phyloP scores from a whole-genome alignment of 495 filamentous ascomycete species.

The Letharia lupina region DNA sequence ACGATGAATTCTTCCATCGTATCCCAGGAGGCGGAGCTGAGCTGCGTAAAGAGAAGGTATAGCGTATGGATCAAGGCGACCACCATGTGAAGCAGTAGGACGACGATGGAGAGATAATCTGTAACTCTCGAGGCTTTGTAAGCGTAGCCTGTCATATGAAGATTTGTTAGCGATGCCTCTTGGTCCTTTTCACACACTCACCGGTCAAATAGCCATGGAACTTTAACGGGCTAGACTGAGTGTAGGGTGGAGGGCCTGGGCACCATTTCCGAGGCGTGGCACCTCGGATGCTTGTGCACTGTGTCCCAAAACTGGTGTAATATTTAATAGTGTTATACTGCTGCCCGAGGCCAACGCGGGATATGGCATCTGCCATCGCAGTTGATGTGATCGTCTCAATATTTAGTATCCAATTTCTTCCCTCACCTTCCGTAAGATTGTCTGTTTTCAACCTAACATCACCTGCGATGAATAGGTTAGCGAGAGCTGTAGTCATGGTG shows the following conservation, averaged over 20 bases:
- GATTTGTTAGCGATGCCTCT: background rate
- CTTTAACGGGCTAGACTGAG: background rate
- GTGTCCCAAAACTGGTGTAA: background rate
- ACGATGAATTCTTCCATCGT: slow-evolving; percentile 11
- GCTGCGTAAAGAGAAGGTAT: background rate
- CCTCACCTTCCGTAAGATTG: background rate
- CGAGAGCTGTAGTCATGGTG: background rate
- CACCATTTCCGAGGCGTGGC: background rate
- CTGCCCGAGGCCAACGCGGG: background rate
- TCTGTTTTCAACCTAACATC: background rate
- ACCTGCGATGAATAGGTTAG: background rate
- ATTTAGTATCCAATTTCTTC: background rate
- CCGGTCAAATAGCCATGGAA: background rate
- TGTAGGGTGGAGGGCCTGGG: background rate
- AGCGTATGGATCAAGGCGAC: slow-evolving; percentile 5
- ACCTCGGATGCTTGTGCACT: background rate
- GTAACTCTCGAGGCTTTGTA: slow-evolving; percentile 11
- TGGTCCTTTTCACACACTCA: background rate
- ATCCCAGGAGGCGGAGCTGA: slow-evolving; percentile 6
- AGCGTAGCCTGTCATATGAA: slow-evolving; percentile 6
- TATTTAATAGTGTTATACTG: background rate
- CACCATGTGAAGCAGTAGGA: slow-evolving; percentile 8
- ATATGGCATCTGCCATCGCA: background rate
- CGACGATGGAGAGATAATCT: slow-evolving; percentile 12
- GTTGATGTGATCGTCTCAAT: background rate